Base-by-base conservation (phyloP, 768 basidiomycete genomes). In the Flagelloscypha sp. region DNA sequence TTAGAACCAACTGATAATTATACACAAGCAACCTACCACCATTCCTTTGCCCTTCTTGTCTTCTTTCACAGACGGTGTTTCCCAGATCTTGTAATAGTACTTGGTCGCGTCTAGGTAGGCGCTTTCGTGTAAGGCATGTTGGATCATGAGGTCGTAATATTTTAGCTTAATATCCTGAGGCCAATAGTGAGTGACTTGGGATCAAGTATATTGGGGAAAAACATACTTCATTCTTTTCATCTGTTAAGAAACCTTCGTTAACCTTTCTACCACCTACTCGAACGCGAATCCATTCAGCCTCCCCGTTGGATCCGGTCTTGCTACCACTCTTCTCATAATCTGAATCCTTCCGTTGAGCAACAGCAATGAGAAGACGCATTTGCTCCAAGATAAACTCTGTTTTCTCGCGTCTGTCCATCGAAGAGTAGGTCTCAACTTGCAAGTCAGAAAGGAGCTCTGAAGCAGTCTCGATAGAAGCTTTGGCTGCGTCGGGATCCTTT, bases 351-450 rank as follows among this genome's bases (percentile, higher is more conserved):
- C 74, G 58, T 35, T 75, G 69, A 18, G 87, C 87, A 23, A 89
- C 75, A 27, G 74, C 68, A 33, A 86, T 76, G 49, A 93, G 66
- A 33, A 98, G 57, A 39, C 95, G 72, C 90, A 99, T 98, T 59
- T 98, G 95, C 58, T 98, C 94, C 28, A 98, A 63, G 46, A 99
- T 86, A 51, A 99, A 97, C 55, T 98, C 90, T 4, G 90, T 95
- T 70, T 99, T 99, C 59, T 99, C 95, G 52, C 85, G 66, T 41
- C 92, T 79, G 45, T 97, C 89, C 95, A 99, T 98, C 5, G 88
- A 90, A 10, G 93, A 97, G 56, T 97, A 99, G 2, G 95, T 98
- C 61, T 99, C 95, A 24, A 99, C 93, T 63, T 97, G 93, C 2
- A 99, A 76, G 40, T 99, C 95, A 16, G 83, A 83, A 42, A 98